phyloP scores from a whole-genome alignment of 768 basidiomycete species.

The Artomyces pyxidatus region DNA sequence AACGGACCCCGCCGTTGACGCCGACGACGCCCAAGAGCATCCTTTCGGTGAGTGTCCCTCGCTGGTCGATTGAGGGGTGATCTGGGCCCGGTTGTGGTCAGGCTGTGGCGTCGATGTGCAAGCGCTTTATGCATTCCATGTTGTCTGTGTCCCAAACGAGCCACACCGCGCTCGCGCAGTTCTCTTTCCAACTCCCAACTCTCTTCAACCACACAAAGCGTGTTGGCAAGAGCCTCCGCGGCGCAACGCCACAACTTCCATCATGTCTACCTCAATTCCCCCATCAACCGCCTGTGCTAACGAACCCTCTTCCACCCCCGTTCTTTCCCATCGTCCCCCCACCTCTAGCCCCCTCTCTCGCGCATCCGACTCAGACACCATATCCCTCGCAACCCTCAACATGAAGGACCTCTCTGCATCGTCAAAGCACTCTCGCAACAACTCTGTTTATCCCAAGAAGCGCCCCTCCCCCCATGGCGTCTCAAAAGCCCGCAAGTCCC shows the following conservation, averaged over 20 bases:
- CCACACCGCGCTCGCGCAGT: background rate
- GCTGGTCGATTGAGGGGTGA: background rate
- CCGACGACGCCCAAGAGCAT: background rate
- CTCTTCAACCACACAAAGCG: background rate
- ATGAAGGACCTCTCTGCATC: conserved; percentile 77
- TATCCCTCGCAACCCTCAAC: conserved; percentile 29
- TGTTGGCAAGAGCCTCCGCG: background rate
- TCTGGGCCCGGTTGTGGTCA: background rate
- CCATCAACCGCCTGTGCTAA: conserved; percentile 5
- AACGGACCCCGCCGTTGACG: conserved; percentile 1
- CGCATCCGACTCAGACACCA: conserved; percentile 34
- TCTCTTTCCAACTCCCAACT: background rate
- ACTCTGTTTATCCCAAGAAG: conserved; percentile 73
- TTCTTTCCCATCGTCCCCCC: conserved; percentile 13
- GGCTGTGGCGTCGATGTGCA: background rate
- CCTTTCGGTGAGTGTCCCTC: background rate
- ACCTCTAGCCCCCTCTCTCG: conserved; percentile 18
- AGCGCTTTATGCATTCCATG: background rate
- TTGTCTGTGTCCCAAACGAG: background rate
- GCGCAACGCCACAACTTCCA: background rate
- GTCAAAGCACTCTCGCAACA: conserved; percentile 52
- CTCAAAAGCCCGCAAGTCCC: conserved; percentile 50
- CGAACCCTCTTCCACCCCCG: conserved; percentile 8
- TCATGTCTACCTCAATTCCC: conserved; percentile 9
- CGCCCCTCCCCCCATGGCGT: conserved; percentile 79